Evolutionary conservation across 129 eudicot genomes (phyloP).

Genomic region (Lactuca sativa): DNA sequence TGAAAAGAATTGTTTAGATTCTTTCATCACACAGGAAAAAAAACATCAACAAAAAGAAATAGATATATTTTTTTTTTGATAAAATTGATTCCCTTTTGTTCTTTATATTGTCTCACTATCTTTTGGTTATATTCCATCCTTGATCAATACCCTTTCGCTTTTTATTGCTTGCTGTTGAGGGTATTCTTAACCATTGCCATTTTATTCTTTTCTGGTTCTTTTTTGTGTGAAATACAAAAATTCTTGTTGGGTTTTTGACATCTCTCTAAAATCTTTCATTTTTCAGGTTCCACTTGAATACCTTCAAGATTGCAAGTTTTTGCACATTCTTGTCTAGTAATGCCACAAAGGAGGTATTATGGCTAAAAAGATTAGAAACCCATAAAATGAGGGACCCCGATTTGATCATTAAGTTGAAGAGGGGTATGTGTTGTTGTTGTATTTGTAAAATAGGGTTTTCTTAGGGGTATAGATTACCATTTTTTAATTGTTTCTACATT

Average conservation of each 20-base stretch:
- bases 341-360: slow-evolving; percentile 32
- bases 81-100: slow-evolving; percentile 43
- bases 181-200: slow-evolving; percentile 38
- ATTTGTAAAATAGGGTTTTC: slow-evolving; percentile 30
- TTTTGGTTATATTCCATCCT: slow-evolving; percentile 17
- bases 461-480: slow-evolving; percentile 15
- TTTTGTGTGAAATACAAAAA: slow-evolving; percentile 27
- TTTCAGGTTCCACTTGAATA: slow-evolving; percentile 38
- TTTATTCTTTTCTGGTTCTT: slow-evolving; percentile 13
- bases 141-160: slow-evolving; percentile 19
- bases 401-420: slow-evolving; percentile 37
- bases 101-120: slow-evolving; percentile 32
- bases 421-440: slow-evolving; percentile 31
- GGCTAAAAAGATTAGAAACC: slow-evolving; percentile 14
- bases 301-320: slow-evolving; percentile 31
- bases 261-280: slow-evolving; percentile 17
- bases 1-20: slow-evolving; percentile 3
- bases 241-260: slow-evolving; percentile 21
- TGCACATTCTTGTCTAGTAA: slow-evolving; percentile 13
- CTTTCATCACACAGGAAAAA: slow-evolving; percentile 3
- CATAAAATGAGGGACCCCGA: slow-evolving; percentile 61
- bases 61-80: slow-evolving; percentile 14
- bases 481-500: slow-evolving; percentile 6
- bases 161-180: slow-evolving; percentile 41
- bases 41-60: slow-evolving; percentile 7